Conservation (phyloP, 1,139 yeast genomes). For the Magnusiomyces fungicola region DNA sequence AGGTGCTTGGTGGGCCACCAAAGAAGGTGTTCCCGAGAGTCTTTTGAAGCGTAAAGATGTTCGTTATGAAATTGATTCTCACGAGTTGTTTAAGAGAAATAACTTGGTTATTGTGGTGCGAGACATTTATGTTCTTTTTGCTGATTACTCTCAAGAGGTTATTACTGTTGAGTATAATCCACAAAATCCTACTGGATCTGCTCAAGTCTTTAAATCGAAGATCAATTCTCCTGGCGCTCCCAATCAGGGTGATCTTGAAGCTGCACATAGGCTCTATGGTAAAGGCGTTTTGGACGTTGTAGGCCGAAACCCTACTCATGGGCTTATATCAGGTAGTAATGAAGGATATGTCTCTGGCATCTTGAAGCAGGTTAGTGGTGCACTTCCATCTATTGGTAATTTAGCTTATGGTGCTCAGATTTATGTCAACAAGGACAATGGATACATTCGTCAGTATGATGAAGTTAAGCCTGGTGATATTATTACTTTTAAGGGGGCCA, state of each 20-base stretch:
- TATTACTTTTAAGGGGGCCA: constrained; percentile 64
- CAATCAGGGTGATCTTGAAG: constrained; percentile 45
- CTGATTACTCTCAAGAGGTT: constrained; percentile 62
- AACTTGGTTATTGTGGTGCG: constrained; percentile 45
- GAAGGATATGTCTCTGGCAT: constrained; percentile 1
- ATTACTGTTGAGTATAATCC: constrained; percentile 47
- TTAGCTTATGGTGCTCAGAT: constrained; percentile 69
- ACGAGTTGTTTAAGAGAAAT: constrained; percentile 50
- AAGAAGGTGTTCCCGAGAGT: constrained; percentile 51
- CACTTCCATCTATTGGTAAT: constrained; percentile 54
- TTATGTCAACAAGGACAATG: constrained; percentile 53
- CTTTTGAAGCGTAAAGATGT: constrained; percentile 39
- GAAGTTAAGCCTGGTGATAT: constrained; percentile 80
- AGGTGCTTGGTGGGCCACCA: constrained; percentile 57
- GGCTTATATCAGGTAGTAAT: constrained; percentile 4
- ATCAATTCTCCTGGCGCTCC: constrained; percentile 38
- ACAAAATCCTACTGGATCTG: constrained; percentile 40
- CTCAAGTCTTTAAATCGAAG: constrained; percentile 1
- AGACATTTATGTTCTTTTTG: constrained; percentile 67
- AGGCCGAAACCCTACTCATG: constrained; percentile 20
- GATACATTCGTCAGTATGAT: constrained; percentile 50
- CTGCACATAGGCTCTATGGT: constrained; percentile 40
- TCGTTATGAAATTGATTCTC: constrained; percentile 60
- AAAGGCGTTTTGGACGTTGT: constrained; percentile 26
- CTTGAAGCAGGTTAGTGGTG: constrained; percentile 31